Conservation (phyloP, 1,139 yeast species). For the Kluyveromyces marxianus region DNA sequence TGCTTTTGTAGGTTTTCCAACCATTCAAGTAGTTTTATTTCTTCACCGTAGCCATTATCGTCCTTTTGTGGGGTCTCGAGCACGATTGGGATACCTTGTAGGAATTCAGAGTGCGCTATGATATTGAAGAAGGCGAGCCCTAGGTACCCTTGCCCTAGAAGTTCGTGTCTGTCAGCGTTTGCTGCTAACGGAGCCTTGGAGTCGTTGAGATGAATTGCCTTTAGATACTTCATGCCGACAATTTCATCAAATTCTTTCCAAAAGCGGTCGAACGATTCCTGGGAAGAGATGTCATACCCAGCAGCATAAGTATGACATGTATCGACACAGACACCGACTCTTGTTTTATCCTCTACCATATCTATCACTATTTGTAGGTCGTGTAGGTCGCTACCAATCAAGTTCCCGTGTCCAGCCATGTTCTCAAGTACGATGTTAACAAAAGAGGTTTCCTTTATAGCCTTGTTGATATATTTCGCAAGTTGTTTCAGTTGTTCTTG, state of each 20-base stretch:
- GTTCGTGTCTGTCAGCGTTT: slow-evolving; percentile 85
- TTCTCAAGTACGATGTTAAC: slow-evolving; percentile 90
- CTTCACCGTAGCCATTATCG: slow-evolving; percentile 69
- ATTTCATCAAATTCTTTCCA: slow-evolving; percentile 67
- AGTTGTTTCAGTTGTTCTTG: slow-evolving; percentile 53
- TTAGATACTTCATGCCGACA: slow-evolving; percentile 67
- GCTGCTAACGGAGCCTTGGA: slow-evolving; percentile 92
- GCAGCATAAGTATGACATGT: slow-evolving; percentile 96
- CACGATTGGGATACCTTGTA: slow-evolving; percentile 68
- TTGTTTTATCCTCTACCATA: slow-evolving; percentile 61
- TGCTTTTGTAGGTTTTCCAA: slow-evolving; percentile 41
- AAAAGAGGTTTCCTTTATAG: slow-evolving; percentile 60
- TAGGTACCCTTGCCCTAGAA: slow-evolving; percentile 79
- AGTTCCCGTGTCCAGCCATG: slow-evolving; percentile 96
- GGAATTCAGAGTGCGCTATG: slow-evolving; percentile 58
- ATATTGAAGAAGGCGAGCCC: slow-evolving; percentile 77
- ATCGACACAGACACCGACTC: slow-evolving; percentile 92
- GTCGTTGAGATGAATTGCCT: slow-evolving; percentile 84
- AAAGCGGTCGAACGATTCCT: slow-evolving; percentile 50
- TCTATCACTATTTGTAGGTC: slow-evolving; percentile 73
- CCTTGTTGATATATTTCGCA: slow-evolving; percentile 73
- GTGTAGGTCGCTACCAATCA: slow-evolving; percentile 74
- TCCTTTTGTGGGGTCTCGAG: slow-evolving; percentile 79
- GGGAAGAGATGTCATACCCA: slow-evolving; percentile 76
- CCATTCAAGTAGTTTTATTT: slow-evolving; percentile 50